Percentiles rank a stretch among this genome's conserved stretches.
Evolutionary conservation across 2,329 filamentous ascomycete genomes (phyloP).

Genomic region (Alternaria incomplexa): DNA sequence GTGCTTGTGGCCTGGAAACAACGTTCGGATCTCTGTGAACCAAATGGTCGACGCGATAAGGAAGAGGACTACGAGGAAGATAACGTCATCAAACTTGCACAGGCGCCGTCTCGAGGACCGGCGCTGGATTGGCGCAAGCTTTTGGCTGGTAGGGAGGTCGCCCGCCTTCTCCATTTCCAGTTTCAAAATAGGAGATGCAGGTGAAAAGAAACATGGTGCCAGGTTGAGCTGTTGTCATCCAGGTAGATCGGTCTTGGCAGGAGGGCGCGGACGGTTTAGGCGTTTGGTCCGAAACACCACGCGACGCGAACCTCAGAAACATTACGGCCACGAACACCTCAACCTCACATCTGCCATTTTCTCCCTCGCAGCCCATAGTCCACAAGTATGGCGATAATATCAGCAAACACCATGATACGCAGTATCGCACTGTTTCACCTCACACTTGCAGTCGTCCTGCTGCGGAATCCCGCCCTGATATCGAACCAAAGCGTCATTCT

Average conservation of each 20-base stretch:
- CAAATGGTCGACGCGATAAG: conserved; percentile 12
- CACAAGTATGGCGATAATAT: conserved; percentile 77
- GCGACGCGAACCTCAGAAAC: conserved; percentile 2
- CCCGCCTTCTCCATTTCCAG: conserved; percentile 16
- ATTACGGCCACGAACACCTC: neutral
- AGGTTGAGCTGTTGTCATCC: neutral
- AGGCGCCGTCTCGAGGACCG: neutral
- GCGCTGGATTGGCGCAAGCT: neutral
- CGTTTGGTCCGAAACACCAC: conserved; percentile 11
- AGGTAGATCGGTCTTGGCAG: conserved; percentile 7
- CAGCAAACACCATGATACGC: conserved; percentile 79
- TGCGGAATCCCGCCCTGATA: conserved; percentile 73
- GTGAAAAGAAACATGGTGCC: neutral
- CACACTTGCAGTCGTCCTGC: conserved; percentile 82
- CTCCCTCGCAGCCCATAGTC: neutral
- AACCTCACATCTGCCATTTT: neutral
- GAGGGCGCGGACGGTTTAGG: conserved; percentile 19
- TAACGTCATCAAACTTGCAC: neutral
- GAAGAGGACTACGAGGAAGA: conserved; percentile 5
- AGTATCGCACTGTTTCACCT: conserved; percentile 84
- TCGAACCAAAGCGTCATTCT: conserved; percentile 82
- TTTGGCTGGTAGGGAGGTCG: neutral
- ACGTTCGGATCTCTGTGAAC: conserved; percentile 1
- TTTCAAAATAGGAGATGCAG: neutral
- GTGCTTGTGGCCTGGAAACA: conserved; percentile 1